phyloP scores from a whole-genome alignment of 768 basidiomycete genomes.

The Pleurotus salmoneostramineus region DNA sequence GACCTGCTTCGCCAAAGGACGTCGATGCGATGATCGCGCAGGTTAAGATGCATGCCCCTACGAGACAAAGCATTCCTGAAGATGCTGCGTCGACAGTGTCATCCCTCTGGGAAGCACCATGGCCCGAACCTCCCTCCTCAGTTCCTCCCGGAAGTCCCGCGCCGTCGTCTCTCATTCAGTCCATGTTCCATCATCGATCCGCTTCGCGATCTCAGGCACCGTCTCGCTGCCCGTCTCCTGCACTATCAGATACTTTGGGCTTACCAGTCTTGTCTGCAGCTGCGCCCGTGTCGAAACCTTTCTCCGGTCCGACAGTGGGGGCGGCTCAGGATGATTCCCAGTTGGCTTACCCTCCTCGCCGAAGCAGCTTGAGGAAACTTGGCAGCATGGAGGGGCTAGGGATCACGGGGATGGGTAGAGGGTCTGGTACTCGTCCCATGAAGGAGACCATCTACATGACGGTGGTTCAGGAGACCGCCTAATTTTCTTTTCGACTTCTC shows the following conservation, averaged over 20 bases:
- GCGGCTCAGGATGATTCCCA: constrained; percentile 5
- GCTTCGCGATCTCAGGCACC: constrained; percentile 10
- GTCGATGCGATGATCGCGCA: neutral
- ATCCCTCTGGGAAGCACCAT: constrained; percentile 32
- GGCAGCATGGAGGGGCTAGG: constrained; percentile 1
- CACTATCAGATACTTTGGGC: constrained; percentile 21
- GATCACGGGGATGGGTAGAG: constrained; percentile 20
- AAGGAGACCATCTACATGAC: constrained; percentile 40
- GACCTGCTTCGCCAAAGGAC: neutral
- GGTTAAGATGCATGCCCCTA: constrained; percentile 9
- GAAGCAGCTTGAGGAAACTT: neutral
- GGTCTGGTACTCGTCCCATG: constrained; percentile 11
- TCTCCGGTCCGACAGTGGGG: constrained; percentile 20
- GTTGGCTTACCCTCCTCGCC: neutral
- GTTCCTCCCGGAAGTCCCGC: constrained; percentile 18
- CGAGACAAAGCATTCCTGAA: constrained; percentile 21
- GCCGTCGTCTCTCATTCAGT: constrained; percentile 17
- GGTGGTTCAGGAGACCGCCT: constrained; percentile 30
- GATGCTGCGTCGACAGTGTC: constrained; percentile 31
- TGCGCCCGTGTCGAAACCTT: constrained; percentile 12
- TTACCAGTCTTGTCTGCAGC: constrained; percentile 11
- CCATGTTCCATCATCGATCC: constrained; percentile 16
- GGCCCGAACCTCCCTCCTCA: constrained; percentile 32
- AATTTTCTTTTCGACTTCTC: neutral
- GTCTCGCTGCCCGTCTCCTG: constrained; percentile 26